Evolutionary conservation across 257 asterid species (phyloP).

Genomic region (Solanum neorickii): DNA sequence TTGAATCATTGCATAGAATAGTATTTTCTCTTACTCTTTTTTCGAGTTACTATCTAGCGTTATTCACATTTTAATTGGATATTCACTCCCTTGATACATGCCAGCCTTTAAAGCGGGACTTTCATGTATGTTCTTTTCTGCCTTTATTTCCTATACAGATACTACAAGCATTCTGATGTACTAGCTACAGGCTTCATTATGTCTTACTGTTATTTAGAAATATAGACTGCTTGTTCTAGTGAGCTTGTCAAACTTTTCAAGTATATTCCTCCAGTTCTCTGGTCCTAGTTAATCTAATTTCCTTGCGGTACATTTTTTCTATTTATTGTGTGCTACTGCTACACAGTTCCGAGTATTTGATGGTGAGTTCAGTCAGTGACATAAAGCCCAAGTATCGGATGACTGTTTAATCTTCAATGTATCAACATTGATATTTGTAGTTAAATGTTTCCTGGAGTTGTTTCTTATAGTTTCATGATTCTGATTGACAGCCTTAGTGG

Average conservation of each 20-base stretch:
- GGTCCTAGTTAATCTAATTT: neutral
- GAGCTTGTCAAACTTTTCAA: neutral
- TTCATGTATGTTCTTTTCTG: neutral
- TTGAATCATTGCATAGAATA: neutral
- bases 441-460: neutral
- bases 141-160: neutral
- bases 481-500: constrained; percentile 6
- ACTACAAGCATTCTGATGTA: neutral
- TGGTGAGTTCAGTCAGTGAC: neutral
- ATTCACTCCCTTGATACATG: neutral
- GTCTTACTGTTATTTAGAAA: neutral
- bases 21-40: neutral
- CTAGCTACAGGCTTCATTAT: neutral
- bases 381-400: neutral
- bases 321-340: neutral
- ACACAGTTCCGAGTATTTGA: neutral
- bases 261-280: neutral
- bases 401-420: neutral
- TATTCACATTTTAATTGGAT: neutral
- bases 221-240: neutral
- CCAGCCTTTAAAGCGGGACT: neutral
- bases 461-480: neutral
- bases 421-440: neutral
- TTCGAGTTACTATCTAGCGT: neutral
- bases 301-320: neutral